A percentile compares a stretch with the other conserved stretches of the same genome.
These are phyloP conservation scores for Schrenkiella parvula DNA, from an alignment of 345 rosid species.

Conservation along the genomic window DNA sequence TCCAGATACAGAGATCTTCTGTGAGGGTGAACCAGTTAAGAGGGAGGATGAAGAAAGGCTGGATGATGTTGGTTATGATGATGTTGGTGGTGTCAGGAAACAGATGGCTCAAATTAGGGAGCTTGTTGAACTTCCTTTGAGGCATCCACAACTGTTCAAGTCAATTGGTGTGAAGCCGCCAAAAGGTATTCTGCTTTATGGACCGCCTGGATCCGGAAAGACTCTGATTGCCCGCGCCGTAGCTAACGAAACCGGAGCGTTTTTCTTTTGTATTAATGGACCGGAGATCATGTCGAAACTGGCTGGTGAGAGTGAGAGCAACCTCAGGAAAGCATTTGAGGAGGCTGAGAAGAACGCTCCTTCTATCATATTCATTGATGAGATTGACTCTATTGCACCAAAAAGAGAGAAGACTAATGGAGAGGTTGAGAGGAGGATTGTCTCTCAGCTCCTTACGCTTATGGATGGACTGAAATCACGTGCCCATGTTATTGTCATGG, in stretches of 20 bases:
- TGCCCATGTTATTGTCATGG: constrained; percentile 91
- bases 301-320: constrained; percentile 99
- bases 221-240: constrained; percentile 96
- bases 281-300: constrained; percentile 96
- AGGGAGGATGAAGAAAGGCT: constrained; percentile 92
- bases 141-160: constrained; percentile 94
- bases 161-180: constrained; percentile 99
- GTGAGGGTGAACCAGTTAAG: constrained; percentile 94
- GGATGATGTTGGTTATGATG: constrained; percentile 94
- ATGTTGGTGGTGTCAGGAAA: constrained; percentile 98
- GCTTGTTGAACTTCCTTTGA: constrained; percentile 84
- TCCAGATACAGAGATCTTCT: constrained; percentile 94
- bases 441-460: constrained; percentile 87
- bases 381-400: constrained; percentile 95
- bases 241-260: constrained; percentile 95
- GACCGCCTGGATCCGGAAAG: constrained; percentile 87
- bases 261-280: constrained; percentile 93
- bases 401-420: constrained; percentile 96
- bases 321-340: constrained; percentile 94
- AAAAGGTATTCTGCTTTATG: constrained; percentile 83
- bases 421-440: constrained; percentile 96
- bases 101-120: constrained; percentile 99
- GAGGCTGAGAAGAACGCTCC: constrained; percentile 99
- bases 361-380: constrained; percentile 89
- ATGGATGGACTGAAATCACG: constrained; percentile 95